Evolutionary conservation across 2,329 filamentous ascomycete species (phyloP).

Genomic region (Monilinia fructicola): DNA sequence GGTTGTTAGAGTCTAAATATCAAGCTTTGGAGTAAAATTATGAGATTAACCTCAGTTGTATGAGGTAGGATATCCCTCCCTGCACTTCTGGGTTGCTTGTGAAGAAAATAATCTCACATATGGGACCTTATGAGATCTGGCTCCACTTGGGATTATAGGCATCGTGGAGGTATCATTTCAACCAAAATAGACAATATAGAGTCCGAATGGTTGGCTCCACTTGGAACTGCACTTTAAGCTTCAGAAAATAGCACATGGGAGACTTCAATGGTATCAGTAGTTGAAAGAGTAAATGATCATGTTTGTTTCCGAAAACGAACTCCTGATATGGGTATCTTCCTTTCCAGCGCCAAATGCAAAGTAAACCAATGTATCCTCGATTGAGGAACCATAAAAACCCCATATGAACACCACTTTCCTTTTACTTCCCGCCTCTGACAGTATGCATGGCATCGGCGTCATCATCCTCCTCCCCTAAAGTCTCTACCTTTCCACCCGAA

Average conservation of each 20-base stretch:
- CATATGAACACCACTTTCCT: no score
- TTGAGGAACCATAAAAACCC: neutral
- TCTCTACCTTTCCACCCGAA: slow-evolving; percentile 50
- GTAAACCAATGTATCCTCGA: neutral
- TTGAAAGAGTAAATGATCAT: neutral
- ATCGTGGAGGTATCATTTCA: neutral
- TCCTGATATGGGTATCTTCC: slow-evolving; percentile 19
- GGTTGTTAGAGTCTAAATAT: neutral
- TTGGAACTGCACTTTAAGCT: neutral
- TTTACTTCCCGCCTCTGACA: slow-evolving; percentile 33
- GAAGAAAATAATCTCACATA: neutral
- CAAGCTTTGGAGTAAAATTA: neutral
- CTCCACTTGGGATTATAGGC: neutral
- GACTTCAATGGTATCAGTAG: neutral
- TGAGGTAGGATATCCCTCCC: neutral
- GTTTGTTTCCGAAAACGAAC: slow-evolving; percentile 5
- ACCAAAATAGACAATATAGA: neutral
- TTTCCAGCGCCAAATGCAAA: slow-evolving; percentile 6
- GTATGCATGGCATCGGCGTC: slow-evolving; percentile 45
- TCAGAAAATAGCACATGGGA: neutral
- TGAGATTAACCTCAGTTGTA: neutral
- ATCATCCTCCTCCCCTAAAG: slow-evolving; percentile 54
- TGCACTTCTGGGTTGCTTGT: neutral
- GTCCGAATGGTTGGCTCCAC: neutral
- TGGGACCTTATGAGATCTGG: neutral